A percentile compares a stretch with the other conserved stretches of the same genome.
These are phyloP conservation scores for Rhododendron williamsianum DNA, from an alignment of 148 eudicot genomes.

Conservation along the genomic window DNA sequence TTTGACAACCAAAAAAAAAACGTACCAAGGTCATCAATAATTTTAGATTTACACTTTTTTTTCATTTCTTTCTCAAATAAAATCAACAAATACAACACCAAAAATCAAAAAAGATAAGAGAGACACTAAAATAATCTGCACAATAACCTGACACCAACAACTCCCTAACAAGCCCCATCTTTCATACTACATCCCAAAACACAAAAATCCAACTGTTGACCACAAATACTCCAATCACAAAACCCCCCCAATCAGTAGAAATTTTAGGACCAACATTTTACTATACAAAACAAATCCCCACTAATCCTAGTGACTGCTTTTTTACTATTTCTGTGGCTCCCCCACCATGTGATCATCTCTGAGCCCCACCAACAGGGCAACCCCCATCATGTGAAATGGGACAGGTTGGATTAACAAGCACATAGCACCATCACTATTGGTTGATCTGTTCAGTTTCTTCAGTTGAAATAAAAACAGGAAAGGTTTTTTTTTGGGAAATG, in stretches of 20 bases:
- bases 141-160: background rate
- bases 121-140: background rate
- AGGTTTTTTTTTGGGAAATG: background rate
- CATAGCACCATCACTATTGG: background rate
- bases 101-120: background rate
- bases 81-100: background rate
- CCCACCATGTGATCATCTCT: constrained; percentile 20
- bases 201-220: background rate
- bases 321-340: constrained; percentile 1
- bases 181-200: background rate
- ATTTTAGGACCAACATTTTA: background rate
- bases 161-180: background rate
- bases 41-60: background rate
- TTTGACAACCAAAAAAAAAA: no score
- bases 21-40: background rate
- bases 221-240: background rate
- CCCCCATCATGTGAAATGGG: constrained; percentile 16
- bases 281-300: background rate
- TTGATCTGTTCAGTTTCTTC: background rate
- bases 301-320: constrained; percentile 8
- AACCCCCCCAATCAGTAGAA: background rate
- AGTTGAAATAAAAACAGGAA: background rate
- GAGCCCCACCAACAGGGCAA: constrained; percentile 9
- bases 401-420: background rate
- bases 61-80: background rate